Percentiles rank a stretch among this genome's conserved stretches.
Evolutionary conservation across 2,329 filamentous ascomycete species (phyloP).

Genomic region (Paecilomyces sp.): DNA sequence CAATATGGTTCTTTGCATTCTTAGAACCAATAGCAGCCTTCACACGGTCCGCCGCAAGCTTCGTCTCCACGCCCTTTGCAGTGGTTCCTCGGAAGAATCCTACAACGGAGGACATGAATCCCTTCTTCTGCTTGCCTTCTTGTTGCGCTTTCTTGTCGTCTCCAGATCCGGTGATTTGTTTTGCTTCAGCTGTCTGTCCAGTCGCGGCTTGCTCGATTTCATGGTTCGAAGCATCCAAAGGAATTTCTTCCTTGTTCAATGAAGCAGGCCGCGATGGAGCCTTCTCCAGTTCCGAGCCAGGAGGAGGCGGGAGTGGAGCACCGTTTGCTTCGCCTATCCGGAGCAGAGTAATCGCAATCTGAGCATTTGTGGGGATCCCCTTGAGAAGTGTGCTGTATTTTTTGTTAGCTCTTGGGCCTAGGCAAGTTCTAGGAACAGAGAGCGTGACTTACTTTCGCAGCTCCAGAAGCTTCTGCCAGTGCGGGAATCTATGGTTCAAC

Average conservation of each 20-base stretch:
- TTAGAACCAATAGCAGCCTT: conserved; percentile 56
- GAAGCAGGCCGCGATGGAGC: conserved; percentile 46
- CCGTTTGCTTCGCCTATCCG: conserved; percentile 76
- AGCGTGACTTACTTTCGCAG: conserved; percentile 50
- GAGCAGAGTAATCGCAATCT: conserved; percentile 72
- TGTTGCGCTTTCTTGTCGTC: no score
- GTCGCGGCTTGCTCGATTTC: conserved; percentile 60
- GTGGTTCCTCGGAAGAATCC: conserved; percentile 62
- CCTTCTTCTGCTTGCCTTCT: conserved; percentile 3
- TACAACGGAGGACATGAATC: conserved; percentile 49
- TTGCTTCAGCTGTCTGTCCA: neutral
- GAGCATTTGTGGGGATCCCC: conserved; percentile 78
- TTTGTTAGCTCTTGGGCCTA: conserved; percentile 9
- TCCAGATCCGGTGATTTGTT: neutral
- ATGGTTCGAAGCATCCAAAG: conserved; percentile 55
- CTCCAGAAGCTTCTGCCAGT: conserved; percentile 70
- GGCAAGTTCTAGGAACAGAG: neutral
- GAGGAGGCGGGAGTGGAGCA: conserved; percentile 63
- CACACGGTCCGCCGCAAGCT: conserved; percentile 62
- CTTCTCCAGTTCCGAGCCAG: conserved; percentile 31
- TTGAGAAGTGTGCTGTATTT: conserved; percentile 60
- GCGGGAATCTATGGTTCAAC: conserved; percentile 46
- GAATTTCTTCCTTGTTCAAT: conserved; percentile 47
- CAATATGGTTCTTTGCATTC: conserved; percentile 63
- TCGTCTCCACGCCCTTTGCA: conserved; percentile 65